Evolutionary conservation across 352 stramenopile genomes (phyloP).

Genomic region (Elongisporangium undulatum): DNA sequence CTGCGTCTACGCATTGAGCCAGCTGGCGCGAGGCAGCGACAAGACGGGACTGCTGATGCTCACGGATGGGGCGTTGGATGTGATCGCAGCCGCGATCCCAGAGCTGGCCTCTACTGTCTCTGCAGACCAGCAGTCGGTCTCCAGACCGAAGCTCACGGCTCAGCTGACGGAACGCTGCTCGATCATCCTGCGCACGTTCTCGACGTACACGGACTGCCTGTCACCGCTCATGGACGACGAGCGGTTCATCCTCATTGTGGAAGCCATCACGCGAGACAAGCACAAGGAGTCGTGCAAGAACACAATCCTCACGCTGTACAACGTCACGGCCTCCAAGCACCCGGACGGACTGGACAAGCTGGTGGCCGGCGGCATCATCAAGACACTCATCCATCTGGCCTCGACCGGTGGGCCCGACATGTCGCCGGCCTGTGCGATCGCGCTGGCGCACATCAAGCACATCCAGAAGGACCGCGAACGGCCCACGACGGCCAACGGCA

Average conservation of each 20-base stretch:
- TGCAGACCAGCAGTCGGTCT: background rate
- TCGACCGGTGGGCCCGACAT: constrained; percentile 44
- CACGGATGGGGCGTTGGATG: constrained; percentile 50
- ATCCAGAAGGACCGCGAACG: constrained; percentile 46
- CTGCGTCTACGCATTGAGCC: constrained; percentile 59
- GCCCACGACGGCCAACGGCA: constrained; percentile 11
- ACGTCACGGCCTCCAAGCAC: constrained; percentile 52
- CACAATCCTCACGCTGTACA: constrained; percentile 70
- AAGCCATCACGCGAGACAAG: constrained; percentile 26
- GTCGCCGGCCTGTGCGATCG: constrained; percentile 59
- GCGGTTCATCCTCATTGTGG: constrained; percentile 48
- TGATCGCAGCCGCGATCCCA: constrained; percentile 33
- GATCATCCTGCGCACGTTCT: constrained; percentile 67
- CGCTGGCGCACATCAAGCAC: constrained; percentile 77
- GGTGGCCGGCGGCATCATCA: constrained; percentile 45
- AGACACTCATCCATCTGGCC: constrained; percentile 62
- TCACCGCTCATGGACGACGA: constrained; percentile 43
- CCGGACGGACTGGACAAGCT: constrained; percentile 35
- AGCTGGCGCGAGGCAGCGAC: constrained; percentile 48
- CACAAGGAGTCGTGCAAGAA: constrained; percentile 47
- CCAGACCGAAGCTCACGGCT: constrained; percentile 11
- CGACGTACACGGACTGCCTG: constrained; percentile 41
- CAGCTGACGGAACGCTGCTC: constrained; percentile 57
- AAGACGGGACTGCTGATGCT: constrained; percentile 37
- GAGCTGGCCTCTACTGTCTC: constrained; percentile 16